Conservation (phyloP, 345 rosid species). For the Raphanus sativus region DNA sequence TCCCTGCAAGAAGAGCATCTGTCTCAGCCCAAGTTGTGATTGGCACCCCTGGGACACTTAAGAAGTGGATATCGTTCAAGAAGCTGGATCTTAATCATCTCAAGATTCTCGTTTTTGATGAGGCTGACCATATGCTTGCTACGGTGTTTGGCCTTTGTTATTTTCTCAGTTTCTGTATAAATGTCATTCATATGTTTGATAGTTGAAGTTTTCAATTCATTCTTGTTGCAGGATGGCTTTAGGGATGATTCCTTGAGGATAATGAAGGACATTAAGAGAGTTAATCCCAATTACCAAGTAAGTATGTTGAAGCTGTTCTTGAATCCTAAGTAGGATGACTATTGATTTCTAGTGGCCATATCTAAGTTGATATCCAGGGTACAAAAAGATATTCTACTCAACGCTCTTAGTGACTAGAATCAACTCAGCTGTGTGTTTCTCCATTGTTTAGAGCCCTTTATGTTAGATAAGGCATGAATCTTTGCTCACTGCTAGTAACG, state of each 20-base stretch:
- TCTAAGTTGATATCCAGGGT: not conserved
- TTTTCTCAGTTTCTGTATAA: not conserved
- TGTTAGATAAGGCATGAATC: not conserved
- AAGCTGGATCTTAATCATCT: conserved; percentile 52
- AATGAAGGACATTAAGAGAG: conserved; percentile 75
- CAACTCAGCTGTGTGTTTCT: not conserved
- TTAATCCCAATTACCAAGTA: conserved; percentile 68
- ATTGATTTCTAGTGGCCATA: not conserved
- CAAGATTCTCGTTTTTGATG: conserved; percentile 92
- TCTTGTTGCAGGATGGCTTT: conserved; percentile 80
- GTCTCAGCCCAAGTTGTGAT: conserved; percentile 77
- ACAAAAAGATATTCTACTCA: not conserved
- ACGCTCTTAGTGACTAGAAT: not conserved
- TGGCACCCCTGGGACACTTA: conserved; percentile 95
- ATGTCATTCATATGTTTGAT: conserved; percentile 8
- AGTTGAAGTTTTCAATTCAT: not conserved
- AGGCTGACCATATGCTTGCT: conserved; percentile 97
- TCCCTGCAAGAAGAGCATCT: conserved; percentile 44
- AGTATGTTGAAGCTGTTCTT: conserved; percentile 48
- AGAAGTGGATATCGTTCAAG: conserved; percentile 66
- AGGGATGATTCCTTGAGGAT: conserved; percentile 85
- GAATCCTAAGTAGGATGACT: not conserved
- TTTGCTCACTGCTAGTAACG: not conserved
- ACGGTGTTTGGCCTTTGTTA: conserved; percentile 46
- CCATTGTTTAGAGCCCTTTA: not conserved